phyloP scores from a whole-genome alignment of 768 basidiomycete species.

The Boletus insuetus region DNA sequence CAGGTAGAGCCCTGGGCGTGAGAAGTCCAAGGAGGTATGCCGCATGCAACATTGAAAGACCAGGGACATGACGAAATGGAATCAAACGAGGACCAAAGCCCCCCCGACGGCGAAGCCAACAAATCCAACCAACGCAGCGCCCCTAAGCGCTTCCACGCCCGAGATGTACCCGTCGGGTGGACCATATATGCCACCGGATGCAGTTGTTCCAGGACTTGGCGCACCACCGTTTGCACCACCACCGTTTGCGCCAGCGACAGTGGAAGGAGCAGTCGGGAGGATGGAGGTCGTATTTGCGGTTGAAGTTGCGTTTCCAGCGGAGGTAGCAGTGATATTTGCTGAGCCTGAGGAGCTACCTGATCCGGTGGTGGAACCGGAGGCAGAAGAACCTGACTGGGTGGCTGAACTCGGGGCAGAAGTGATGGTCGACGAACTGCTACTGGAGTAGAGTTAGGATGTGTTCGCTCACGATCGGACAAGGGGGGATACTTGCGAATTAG shows the following conservation, averaged over 20 bases:
- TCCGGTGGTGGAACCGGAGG: conserved; percentile 18
- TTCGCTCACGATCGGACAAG: conserved; percentile 6
- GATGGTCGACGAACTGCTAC: conserved; percentile 42
- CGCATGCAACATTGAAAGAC: conserved; percentile 3
- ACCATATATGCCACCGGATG: conserved; percentile 50
- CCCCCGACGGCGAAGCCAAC: conserved; percentile 51
- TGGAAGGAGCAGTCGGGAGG: conserved; percentile 56
- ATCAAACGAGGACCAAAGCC: conserved; percentile 44
- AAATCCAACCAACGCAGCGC: conserved; percentile 42
- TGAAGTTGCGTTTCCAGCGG: conserved; percentile 33
- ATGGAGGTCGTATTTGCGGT: conserved; percentile 10
- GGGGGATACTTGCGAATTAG: conserved; percentile 39
- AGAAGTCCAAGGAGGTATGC: conserved; percentile 13
- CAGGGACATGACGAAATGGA: conserved; percentile 3
- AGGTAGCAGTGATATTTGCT: conserved; percentile 12
- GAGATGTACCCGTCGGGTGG: conserved; percentile 67
- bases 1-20: not conserved
- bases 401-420: conserved; percentile 43
- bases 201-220: conserved; percentile 55
- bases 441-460: conserved; percentile 41
- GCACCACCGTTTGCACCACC: conserved; percentile 44
- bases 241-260: conserved; percentile 47
- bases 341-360: conserved; percentile 24
- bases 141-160: conserved; percentile 48
- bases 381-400: conserved; percentile 20